These are phyloP conservation scores for Cercospora nicotianae DNA, from an alignment of 2,329 filamentous ascomycete species.

Conservation along the genomic window DNA sequence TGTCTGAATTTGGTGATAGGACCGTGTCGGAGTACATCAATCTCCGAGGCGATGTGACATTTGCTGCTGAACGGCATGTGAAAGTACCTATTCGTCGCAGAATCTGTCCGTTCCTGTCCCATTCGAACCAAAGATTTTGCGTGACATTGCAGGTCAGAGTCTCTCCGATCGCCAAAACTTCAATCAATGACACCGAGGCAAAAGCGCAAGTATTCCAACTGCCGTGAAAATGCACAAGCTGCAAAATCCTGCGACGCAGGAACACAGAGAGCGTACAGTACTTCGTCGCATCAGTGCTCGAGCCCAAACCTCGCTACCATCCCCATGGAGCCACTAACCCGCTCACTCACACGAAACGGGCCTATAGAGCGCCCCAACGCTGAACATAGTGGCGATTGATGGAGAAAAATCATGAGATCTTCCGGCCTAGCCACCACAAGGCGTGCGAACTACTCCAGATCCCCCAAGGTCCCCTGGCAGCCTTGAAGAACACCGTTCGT, in stretches of 20 bases:
- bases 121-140: not conserved
- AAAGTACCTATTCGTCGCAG: not conserved
- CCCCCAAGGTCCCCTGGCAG: not conserved
- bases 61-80: not conserved
- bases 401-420: not conserved
- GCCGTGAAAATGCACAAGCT: not conserved
- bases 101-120: not conserved
- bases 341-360: not conserved
- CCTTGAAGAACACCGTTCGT: not conserved
- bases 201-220: not conserved
- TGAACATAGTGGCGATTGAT: not conserved
- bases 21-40: not conserved
- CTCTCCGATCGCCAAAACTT: not conserved
- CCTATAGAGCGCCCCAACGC: not conserved
- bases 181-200: not conserved
- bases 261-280: not conserved
- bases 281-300: constrained; percentile 3
- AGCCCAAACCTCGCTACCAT: constrained; percentile 3
- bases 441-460: not conserved
- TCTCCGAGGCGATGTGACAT: not conserved
- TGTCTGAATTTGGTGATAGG: not conserved
- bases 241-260: not conserved
- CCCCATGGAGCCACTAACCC: not conserved
- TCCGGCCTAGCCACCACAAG: not conserved
- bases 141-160: not conserved